Evolutionary conservation across 768 basidiomycete species (phyloP).

Genomic region (Auricularia auricula-judae): DNA sequence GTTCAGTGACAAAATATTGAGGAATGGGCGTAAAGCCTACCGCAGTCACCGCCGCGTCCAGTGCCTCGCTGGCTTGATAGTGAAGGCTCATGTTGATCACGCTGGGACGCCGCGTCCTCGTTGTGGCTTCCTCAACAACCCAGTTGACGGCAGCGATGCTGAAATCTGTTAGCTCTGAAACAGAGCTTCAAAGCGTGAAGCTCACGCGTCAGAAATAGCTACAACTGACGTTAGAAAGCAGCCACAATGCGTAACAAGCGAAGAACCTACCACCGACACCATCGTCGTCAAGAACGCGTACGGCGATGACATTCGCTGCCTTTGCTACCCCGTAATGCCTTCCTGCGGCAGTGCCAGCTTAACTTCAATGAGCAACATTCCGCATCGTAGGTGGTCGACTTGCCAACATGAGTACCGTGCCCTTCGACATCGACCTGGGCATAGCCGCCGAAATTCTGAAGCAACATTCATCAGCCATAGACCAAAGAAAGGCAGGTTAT

Average conservation of each 20-base stretch:
- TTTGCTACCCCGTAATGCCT: slow-evolving; percentile 12
- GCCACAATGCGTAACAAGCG: too few species aligned
- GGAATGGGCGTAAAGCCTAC: too few species aligned
- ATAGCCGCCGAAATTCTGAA: neutral
- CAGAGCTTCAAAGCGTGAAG: too few species aligned
- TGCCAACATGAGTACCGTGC: slow-evolving; percentile 10
- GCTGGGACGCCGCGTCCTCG: neutral
- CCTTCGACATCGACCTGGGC: neutral
- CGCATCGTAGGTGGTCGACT: too few species aligned
- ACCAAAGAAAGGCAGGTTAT: too few species aligned
- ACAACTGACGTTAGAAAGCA: too few species aligned
- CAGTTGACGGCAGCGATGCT: neutral
- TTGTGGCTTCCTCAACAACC: neutral
- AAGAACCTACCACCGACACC: neutral
- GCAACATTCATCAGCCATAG: too few species aligned
- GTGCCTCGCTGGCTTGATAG: neutral
- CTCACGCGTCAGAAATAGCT: neutral
- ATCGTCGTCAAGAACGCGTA: slow-evolving; percentile 11
- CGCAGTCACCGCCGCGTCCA: neutral
- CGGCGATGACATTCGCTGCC: slow-evolving; percentile 12
- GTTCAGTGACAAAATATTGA: too few species aligned
- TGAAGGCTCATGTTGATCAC: slow-evolving; percentile 2
- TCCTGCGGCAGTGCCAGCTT: slow-evolving; percentile 9
- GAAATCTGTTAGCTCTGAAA: neutral
- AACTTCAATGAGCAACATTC: too few species aligned